Percentiles rank a stretch among this genome's conserved stretches.
Evolutionary conservation across 352 stramenopile genomes (phyloP).

Genomic region (Phytophthora boehmeriae): DNA sequence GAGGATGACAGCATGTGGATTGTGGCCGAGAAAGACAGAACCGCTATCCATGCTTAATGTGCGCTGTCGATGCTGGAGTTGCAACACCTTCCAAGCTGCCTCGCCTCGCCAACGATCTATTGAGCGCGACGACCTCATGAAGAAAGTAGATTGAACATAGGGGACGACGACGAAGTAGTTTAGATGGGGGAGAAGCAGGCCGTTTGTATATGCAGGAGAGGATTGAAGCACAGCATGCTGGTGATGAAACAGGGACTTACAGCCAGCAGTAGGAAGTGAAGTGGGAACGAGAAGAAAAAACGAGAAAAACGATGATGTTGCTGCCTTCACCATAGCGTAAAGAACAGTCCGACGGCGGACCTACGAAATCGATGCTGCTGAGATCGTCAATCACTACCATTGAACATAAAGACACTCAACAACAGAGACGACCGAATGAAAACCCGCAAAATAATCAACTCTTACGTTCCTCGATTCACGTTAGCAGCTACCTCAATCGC

Average conservation of each 20-base stretch:
- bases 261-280: slow-evolving; percentile 19
- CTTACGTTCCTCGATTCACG: slow-evolving; percentile 64
- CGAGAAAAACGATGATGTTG: slow-evolving; percentile 15
- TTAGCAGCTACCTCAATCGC: slow-evolving; percentile 41
- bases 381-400: too few species aligned
- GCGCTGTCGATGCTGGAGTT: slow-evolving; percentile 12
- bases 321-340: neutral
- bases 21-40: slow-evolving; percentile 86
- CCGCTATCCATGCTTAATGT: slow-evolving; percentile 78
- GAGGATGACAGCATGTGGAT: slow-evolving; percentile 87
- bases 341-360: neutral
- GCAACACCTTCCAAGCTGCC: slow-evolving; percentile 20
- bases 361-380: too few species aligned
- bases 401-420: slow-evolving; percentile 3
- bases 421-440: slow-evolving; percentile 30
- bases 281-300: slow-evolving; percentile 23
- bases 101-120: slow-evolving; percentile 11
- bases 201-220: slow-evolving; percentile 39
- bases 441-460: slow-evolving; percentile 75
- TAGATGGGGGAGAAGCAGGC: slow-evolving; percentile 10
- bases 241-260: slow-evolving; percentile 11
- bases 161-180: slow-evolving; percentile 1
- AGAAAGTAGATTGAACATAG: slow-evolving; percentile 31
- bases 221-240: slow-evolving; percentile 21
- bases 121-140: slow-evolving; percentile 22